Base-by-base conservation (phyloP, 441 rosid genomes). In the Daphne laureola region DNA sequence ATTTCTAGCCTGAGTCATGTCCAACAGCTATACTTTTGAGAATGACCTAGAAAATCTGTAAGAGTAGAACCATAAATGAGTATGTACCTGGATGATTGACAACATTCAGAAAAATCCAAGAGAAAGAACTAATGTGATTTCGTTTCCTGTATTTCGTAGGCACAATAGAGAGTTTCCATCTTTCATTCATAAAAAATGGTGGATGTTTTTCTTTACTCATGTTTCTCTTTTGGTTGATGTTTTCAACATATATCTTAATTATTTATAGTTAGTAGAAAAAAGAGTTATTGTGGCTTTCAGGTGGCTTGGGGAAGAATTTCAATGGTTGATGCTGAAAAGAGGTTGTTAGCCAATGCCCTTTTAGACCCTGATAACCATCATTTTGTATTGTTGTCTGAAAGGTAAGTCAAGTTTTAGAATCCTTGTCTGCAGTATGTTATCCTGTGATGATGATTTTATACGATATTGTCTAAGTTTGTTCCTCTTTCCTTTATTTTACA, bases 291-390 rank as follows among this genome's bases (percentile, higher is more conserved):
- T 31, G 49, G 23, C 15, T 3, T 71, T 53, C 57, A 79, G 81
- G 84, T 79, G 67, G 68, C 65, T 45, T 79, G 84, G 84, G 81
- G 83, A 26, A 79, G 71, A 67, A 73, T 73, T 62, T 77, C 83
- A 23, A 73, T 80, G 83, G 72, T 80, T 64, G 83, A 77, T 70
- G 83, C 83, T 5, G 80, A 80, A 63, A 75, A 66, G 59, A 69
- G 81, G 59, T 66, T 80, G 49, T 65, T 77, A 61, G 83, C 73
- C 46, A 69, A 70, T 62, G 83, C 83, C 64, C 86, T 77, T 26
- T 26, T 62, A 62, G 83, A 80, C 57, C 75, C 79, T 57, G 76
- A 73, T 62, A 75, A 80, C 72, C 69, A 72, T 61, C 82, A 74
- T 49, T 80, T 77, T 73, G 80, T 80, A 31, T 61, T 80, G 60